These are phyloP conservation scores for Moesziomyces parantarcticus DNA, from an alignment of 1,284 basidiomycete species.

Conservation along the genomic window DNA sequence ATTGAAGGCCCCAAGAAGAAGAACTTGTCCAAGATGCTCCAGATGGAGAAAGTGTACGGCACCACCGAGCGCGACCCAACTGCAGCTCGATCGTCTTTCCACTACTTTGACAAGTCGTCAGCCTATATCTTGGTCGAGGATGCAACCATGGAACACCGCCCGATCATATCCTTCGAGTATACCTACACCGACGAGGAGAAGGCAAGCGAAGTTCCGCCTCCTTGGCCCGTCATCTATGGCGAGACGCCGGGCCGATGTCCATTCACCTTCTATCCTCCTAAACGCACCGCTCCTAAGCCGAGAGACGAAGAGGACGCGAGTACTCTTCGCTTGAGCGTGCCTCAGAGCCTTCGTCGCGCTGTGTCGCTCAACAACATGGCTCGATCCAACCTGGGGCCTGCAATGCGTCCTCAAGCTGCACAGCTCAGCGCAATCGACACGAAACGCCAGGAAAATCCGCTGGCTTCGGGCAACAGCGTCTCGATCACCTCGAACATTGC, in stretches of 20 bases:
- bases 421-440: slow-evolving; percentile 25
- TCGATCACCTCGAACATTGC: slow-evolving; percentile 87
- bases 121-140: slow-evolving; percentile 92
- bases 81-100: slow-evolving; percentile 85
- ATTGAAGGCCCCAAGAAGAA: slow-evolving; percentile 32
- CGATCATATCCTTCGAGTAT: slow-evolving; percentile 73
- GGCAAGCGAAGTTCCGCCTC: slow-evolving; percentile 51
- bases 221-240: slow-evolving; percentile 72
- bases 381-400: slow-evolving; percentile 66
- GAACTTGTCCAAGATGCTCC: slow-evolving; percentile 75
- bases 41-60: slow-evolving; percentile 87
- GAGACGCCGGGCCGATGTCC: slow-evolving; percentile 68
- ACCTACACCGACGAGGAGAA: slow-evolving; percentile 57
- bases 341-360: slow-evolving; percentile 74
- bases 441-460: slow-evolving; percentile 47
- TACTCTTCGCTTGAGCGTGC: slow-evolving; percentile 13
- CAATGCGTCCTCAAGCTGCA: slow-evolving; percentile 16
- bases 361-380: slow-evolving; percentile 81
- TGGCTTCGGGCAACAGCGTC: slow-evolving; percentile 79
- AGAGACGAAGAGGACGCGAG: slow-evolving; percentile 12
- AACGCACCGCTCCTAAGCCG: slow-evolving; percentile 21
- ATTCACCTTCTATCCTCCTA: slow-evolving; percentile 64
- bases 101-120: slow-evolving; percentile 84
- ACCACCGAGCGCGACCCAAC: slow-evolving; percentile 89
- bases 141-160: slow-evolving; percentile 77